Evolutionary conservation across 208 protist species (phyloP).

Genomic region (Trypanosoma melophagium): DNA sequence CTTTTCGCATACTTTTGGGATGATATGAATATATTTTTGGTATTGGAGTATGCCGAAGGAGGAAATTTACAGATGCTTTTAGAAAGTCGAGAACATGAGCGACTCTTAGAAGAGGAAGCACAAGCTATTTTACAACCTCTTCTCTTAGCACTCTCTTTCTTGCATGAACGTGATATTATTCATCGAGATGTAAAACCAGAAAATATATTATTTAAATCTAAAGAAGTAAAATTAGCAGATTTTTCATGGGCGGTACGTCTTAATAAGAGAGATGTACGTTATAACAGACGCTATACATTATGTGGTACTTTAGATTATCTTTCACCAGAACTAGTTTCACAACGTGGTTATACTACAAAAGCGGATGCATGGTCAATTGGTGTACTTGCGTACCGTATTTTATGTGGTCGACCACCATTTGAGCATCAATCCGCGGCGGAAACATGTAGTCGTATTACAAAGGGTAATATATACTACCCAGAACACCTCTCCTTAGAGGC

Average conservation of each 20-base stretch:
- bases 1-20: slow-evolving; percentile 98
- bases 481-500: slow-evolving; percentile 37
- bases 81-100: slow-evolving; percentile 14
- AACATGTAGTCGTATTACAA: slow-evolving; percentile 40
- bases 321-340: slow-evolving; percentile 93
- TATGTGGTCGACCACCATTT: slow-evolving; percentile 60
- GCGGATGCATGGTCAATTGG: slow-evolving; percentile 80
- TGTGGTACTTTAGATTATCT: slow-evolving; percentile 98
- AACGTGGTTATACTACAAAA: slow-evolving; percentile 35
- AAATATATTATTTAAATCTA: slow-evolving; percentile 66
- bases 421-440: slow-evolving; percentile 33
- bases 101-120: slow-evolving; percentile 35
- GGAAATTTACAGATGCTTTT: slow-evolving; percentile 92
- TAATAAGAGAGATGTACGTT: slow-evolving; percentile 2
- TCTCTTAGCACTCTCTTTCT: slow-evolving; percentile 36
- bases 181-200: slow-evolving; percentile 82
- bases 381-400: slow-evolving; percentile 55
- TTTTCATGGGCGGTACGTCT: slow-evolving; percentile 91
- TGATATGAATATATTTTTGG: slow-evolving; percentile 91
- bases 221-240: slow-evolving; percentile 94
- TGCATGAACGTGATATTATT: slow-evolving; percentile 65
- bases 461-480: slow-evolving; percentile 38
- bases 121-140: slow-evolving; percentile 37
- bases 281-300: slow-evolving; percentile 46
- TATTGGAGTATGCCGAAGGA: slow-evolving; percentile 95